These are phyloP conservation scores for Panicum hallii DNA, from an alignment of 202 grass and related monocot species.

Conservation along the genomic window DNA sequence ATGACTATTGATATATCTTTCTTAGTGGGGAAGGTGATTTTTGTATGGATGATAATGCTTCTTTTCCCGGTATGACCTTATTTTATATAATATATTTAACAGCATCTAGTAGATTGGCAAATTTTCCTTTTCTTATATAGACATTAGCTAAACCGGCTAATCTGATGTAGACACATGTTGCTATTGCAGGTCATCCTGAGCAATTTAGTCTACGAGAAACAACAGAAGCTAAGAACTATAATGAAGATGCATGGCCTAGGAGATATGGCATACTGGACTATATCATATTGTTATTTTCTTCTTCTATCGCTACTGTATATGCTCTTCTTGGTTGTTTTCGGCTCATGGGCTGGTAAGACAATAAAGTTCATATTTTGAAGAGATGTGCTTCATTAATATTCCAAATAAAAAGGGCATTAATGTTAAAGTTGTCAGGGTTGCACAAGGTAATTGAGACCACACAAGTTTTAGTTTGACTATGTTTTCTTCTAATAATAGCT, in stretches of 20 bases:
- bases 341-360: constrained; percentile 56
- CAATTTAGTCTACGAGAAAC: constrained; percentile 73
- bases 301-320: constrained; percentile 58
- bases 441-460: background rate
- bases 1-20: constrained; percentile 32
- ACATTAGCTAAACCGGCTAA: background rate
- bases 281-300: constrained; percentile 77
- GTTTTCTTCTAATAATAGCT: background rate
- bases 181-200: constrained; percentile 66
- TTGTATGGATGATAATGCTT: constrained; percentile 50
- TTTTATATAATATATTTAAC: background rate
- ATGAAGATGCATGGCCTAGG: constrained; percentile 91
- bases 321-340: constrained; percentile 54
- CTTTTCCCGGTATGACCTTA: constrained; percentile 51
- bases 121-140: background rate
- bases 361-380: background rate
- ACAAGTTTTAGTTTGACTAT: background rate
- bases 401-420: background rate
- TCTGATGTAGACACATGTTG: constrained; percentile 3
- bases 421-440: background rate
- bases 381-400: background rate
- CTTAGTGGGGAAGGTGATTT: constrained; percentile 42
- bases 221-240: constrained; percentile 72
- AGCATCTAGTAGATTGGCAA: background rate
- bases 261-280: constrained; percentile 70